Conservation (phyloP, 1,284 basidiomycete genomes). For the Tremellales sp. region DNA sequence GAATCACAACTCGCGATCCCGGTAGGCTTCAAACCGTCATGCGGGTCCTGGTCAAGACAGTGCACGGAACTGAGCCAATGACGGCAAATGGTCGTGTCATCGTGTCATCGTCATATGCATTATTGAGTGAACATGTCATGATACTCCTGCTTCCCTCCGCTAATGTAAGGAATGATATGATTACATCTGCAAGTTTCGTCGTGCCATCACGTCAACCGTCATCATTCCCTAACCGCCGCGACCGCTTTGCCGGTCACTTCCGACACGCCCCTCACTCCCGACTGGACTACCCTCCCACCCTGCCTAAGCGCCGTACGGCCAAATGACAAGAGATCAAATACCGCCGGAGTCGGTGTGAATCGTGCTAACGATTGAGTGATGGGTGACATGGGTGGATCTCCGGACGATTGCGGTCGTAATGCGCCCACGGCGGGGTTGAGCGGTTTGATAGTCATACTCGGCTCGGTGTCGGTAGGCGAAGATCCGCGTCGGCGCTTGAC, state of each 20-base stretch:
- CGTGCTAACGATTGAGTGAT: slow-evolving; percentile 31
- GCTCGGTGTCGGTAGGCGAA: neutral
- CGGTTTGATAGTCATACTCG: slow-evolving; percentile 3
- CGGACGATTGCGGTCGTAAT: slow-evolving; percentile 6
- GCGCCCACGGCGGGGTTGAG: slow-evolving; percentile 6
- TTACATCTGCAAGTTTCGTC: too few relatives aligned
- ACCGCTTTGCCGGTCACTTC: neutral
- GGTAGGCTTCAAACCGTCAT: too few relatives aligned
- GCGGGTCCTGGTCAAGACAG: too few relatives aligned
- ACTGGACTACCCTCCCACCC: slow-evolving; percentile 17
- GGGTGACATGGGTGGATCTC: slow-evolving; percentile 23
- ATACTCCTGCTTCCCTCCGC: too few relatives aligned
- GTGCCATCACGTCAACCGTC: too few relatives aligned
- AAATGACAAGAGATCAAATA: slow-evolving; percentile 42
- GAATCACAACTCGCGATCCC: too few relatives aligned
- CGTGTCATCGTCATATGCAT: too few relatives aligned
- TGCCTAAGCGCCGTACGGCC: slow-evolving; percentile 33
- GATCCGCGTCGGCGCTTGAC: slow-evolving; percentile 33
- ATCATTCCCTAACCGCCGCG: neutral
- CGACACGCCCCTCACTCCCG: neutral
- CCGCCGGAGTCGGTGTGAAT: slow-evolving; percentile 41
- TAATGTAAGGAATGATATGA: too few relatives aligned
- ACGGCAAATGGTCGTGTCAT: too few relatives aligned
- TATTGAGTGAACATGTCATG: too few relatives aligned
- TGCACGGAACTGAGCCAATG: too few relatives aligned